A percentile compares a stretch with the other conserved stretches of the same genome.
Conservation (phyloP, 495 filamentous ascomycete species). For the Trichoderma virens region DNA sequence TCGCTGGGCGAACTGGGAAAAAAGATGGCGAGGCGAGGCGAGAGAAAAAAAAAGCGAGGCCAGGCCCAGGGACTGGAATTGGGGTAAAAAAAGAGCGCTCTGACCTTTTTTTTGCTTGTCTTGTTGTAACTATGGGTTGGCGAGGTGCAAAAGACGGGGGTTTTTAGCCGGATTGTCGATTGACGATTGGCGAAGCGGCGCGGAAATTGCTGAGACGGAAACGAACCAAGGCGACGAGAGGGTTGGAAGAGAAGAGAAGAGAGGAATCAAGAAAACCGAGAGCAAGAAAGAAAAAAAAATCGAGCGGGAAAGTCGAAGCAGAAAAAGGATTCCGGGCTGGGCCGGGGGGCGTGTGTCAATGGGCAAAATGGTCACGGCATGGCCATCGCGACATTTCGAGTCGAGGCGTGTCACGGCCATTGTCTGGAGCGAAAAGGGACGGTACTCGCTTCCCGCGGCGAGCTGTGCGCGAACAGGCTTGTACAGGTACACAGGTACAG, state of each 20-base stretch:
- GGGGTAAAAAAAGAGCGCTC: background rate
- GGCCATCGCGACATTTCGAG: too few species aligned
- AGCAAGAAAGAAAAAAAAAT: background rate
- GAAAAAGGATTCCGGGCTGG: background rate
- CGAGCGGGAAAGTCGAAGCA: background rate
- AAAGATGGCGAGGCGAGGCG: conserved; percentile 2
- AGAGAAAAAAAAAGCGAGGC: background rate
- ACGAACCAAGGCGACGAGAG: conserved; percentile 3
- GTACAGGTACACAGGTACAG: background rate
- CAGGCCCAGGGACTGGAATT: background rate
- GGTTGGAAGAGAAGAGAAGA: background rate
- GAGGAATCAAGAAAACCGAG: background rate
- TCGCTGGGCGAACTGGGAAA: background rate
- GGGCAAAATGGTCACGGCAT: too few species aligned
- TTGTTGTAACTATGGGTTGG: background rate
- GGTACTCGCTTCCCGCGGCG: conserved; percentile 1
- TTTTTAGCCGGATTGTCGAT: background rate
- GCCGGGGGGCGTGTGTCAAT: too few species aligned
- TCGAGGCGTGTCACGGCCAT: background rate
- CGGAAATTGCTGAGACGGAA: conserved; percentile 1
- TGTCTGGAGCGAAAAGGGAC: background rate
- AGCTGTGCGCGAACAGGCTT: background rate
- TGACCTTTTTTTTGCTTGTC: conserved; percentile 1
- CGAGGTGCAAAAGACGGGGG: conserved; percentile 1
- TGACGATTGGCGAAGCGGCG: background rate